These are phyloP conservation scores for Calonectria pteridis DNA, from an alignment of 2,329 filamentous ascomycete genomes.

Conservation along the genomic window DNA sequence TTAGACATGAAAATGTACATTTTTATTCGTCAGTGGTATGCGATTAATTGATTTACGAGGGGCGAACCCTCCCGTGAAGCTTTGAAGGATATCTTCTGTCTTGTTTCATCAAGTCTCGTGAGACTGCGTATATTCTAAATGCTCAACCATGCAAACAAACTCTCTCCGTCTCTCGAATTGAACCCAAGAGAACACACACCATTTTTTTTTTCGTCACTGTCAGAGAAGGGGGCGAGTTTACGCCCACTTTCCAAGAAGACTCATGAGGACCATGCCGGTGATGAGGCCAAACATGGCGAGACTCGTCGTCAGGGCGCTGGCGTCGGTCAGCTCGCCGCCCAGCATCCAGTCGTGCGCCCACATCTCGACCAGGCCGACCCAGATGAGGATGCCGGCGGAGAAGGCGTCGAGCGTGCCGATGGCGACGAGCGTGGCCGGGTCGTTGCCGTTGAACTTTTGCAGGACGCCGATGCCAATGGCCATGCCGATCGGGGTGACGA, in stretches of 20 bases:
- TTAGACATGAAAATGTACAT: background rate
- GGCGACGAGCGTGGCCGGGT: conserved; percentile 74
- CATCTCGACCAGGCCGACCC: conserved; percentile 86
- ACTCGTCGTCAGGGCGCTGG: conserved; percentile 59
- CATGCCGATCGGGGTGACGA: conserved; percentile 84
- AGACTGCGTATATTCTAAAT: background rate
- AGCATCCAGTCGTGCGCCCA: conserved; percentile 80
- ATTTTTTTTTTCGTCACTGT: background rate
- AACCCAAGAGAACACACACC: background rate
- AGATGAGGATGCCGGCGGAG: conserved; percentile 80
- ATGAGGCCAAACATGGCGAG: conserved; percentile 67
- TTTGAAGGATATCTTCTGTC: background rate
- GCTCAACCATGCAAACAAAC: background rate
- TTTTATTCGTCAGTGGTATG: background rate
- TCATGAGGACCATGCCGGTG: conserved; percentile 76
- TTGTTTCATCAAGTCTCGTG: background rate
- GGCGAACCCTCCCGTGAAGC: background rate
- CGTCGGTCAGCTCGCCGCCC: conserved; percentile 66
- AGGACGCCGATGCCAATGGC: conserved; percentile 81
- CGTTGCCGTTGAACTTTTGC: conserved; percentile 78
- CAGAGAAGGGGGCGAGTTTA: conserved; percentile 48
- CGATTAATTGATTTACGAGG: conserved; percentile 4
- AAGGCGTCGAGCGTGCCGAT: conserved; percentile 81
- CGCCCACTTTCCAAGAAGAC: conserved; percentile 81
- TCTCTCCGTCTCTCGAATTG: background rate